A percentile compares a stretch with the other conserved stretches of the same genome.
These are phyloP conservation scores for Aspergillus sp. DNA, from an alignment of 2,329 filamentous ascomycete species.

Conservation along the genomic window DNA sequence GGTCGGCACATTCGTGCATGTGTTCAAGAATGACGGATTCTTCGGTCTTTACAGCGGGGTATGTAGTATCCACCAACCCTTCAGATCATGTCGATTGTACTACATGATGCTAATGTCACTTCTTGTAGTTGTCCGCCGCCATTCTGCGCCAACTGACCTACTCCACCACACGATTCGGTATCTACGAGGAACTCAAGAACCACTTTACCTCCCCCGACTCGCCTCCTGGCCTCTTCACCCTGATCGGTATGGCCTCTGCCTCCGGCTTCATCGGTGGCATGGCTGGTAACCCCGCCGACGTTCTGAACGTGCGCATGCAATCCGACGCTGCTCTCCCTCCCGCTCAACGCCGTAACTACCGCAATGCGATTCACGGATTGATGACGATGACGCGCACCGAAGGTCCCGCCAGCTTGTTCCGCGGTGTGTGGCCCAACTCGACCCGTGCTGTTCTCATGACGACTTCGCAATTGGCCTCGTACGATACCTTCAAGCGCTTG, in stretches of 20 bases:
- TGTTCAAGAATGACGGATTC: constrained; percentile 74
- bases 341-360: constrained; percentile 80
- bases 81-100: too few species aligned
- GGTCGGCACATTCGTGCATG: constrained; percentile 80
- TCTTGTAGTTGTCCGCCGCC: constrained; percentile 73
- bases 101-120: too few species aligned
- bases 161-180: constrained; percentile 91
- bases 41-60: constrained; percentile 82
- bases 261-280: constrained; percentile 89
- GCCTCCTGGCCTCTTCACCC: constrained; percentile 68
- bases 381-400: constrained; percentile 85
- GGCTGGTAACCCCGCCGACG: constrained; percentile 90
- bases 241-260: constrained; percentile 77
- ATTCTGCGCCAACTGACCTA: constrained; percentile 93
- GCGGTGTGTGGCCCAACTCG: constrained; percentile 69
- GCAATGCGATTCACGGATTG: constrained; percentile 82
- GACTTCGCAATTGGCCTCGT: constrained; percentile 63
- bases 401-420: constrained; percentile 73
- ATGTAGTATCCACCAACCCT: constrained; percentile 30
- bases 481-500: constrained; percentile 64
- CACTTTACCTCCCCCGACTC: constrained; percentile 57
- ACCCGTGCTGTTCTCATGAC: constrained; percentile 67
- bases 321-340: constrained; percentile 78
- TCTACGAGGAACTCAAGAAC: constrained; percentile 91
- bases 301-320: constrained; percentile 98